Evolutionary conservation across 805 yeast species (phyloP).

Genomic region (Kazachstania africana): DNA sequence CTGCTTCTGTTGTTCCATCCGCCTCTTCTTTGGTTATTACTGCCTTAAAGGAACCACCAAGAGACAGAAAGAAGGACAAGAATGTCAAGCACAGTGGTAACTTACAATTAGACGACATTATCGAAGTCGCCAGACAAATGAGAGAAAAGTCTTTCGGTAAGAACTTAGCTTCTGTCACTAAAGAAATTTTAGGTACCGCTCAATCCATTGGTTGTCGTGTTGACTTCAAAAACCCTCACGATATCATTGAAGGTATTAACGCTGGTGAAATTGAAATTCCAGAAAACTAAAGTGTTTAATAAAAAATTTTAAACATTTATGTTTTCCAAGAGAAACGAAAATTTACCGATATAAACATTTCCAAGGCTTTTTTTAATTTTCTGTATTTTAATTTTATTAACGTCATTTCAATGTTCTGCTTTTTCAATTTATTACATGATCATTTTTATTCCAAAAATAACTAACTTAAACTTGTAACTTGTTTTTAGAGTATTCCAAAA

Average conservation of each 20-base stretch:
- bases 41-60: conserved; percentile 98
- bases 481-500: no score
- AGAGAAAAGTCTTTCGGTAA: conserved; percentile 96
- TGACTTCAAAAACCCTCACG: conserved; percentile 98
- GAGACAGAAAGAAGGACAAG: conserved; percentile 99
- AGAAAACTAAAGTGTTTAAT: conserved; percentile 23
- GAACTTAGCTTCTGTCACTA: conserved; percentile 90
- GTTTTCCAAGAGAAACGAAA: no score
- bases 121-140: conserved; percentile 96
- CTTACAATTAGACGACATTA: conserved; percentile 92
- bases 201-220: conserved; percentile 99
- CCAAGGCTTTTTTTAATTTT: no score
- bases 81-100: conserved; percentile 99
- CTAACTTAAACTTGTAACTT: no score
- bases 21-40: conserved; percentile 98
- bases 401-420: no score
- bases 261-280: conserved; percentile 87
- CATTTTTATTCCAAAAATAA: no score
- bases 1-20: conserved; percentile 97
- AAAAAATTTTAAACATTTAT: conserved; percentile 1
- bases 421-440: no score
- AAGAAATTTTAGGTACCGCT: conserved; percentile 99
- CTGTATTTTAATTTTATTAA: no score
- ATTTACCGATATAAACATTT: no score
- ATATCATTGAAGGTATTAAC: conserved; percentile 94